Evolutionary conservation across 106 monocot genomes (phyloP).

Genomic region (Hemerocallis citrina): DNA sequence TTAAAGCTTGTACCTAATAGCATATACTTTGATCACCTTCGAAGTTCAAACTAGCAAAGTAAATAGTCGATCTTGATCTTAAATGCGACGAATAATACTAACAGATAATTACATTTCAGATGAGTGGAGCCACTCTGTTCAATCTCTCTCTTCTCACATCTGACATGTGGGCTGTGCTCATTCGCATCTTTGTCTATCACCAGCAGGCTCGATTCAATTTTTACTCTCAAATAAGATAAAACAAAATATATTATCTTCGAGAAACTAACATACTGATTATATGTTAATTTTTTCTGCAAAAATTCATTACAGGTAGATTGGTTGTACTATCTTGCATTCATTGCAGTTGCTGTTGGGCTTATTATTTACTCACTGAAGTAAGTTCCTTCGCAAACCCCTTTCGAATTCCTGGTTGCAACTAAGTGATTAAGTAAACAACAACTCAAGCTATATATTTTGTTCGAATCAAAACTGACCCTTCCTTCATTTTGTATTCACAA

Average conservation of each 20-base stretch:
- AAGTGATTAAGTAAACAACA: background rate
- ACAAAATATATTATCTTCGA: background rate
- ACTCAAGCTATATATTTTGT: background rate
- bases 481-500: background rate
- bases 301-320: slow-evolving; percentile 39
- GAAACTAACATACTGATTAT: background rate
- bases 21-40: background rate
- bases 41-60: background rate
- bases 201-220: slow-evolving; percentile 38
- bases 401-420: background rate
- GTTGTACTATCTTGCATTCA: slow-evolving; percentile 57
- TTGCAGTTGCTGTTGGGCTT: slow-evolving; percentile 41
- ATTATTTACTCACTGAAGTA: slow-evolving; percentile 53
- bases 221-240: background rate
- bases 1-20: background rate
- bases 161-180: slow-evolving; percentile 62
- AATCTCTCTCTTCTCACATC: slow-evolving; percentile 84
- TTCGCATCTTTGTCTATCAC: slow-evolving; percentile 49
- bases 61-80: background rate
- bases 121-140: slow-evolving; percentile 66
- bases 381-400: slow-evolving; percentile 4
- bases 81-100: background rate
- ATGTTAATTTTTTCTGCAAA: background rate
- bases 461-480: no score
- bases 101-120: slow-evolving; percentile 22